Percentiles rank a stretch among this genome's conserved stretches.
Evolutionary conservation across 208 protist species (phyloP).

Genomic region (Leptomonas pyrrhocoris): DNA sequence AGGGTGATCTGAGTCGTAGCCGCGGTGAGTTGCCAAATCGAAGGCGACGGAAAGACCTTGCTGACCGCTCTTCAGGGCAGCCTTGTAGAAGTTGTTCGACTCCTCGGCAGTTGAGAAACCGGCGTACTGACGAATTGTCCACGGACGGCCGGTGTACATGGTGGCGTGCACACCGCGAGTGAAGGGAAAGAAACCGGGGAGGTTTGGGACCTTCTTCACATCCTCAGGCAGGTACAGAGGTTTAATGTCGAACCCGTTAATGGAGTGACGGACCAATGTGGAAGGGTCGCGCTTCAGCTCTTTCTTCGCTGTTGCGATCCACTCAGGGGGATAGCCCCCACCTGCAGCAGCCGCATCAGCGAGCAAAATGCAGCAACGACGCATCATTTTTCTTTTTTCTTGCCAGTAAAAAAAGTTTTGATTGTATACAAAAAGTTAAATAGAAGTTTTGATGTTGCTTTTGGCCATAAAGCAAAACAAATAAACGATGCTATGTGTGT

Average conservation of each 20-base stretch:
- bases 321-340: slow-evolving; percentile 46
- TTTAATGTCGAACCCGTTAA: slow-evolving; percentile 89
- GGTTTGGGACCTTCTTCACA: slow-evolving; percentile 22
- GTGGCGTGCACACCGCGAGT: slow-evolving; percentile 94
- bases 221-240: slow-evolving; percentile 83
- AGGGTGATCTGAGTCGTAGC: slow-evolving; percentile 96
- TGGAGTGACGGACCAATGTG: slow-evolving; percentile 48
- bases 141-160: slow-evolving; percentile 95
- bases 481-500: not conserved
- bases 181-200: slow-evolving; percentile 92
- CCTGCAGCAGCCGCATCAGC: not conserved
- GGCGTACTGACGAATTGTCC: slow-evolving; percentile 97
- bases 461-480: not conserved
- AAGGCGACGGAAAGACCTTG: slow-evolving; percentile 96
- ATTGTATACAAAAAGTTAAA: not conserved
- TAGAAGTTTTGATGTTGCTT: slow-evolving; percentile 8
- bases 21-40: slow-evolving; percentile 96
- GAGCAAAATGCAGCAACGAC: slow-evolving; percentile 70
- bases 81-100: slow-evolving; percentile 95
- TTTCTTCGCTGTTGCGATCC: slow-evolving; percentile 80
- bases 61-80: slow-evolving; percentile 91
- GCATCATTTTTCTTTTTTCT: slow-evolving; percentile 40
- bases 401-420: slow-evolving; percentile 1
- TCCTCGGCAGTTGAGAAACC: slow-evolving; percentile 95
- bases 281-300: slow-evolving; percentile 77